Percentiles rank a stretch among this genome's conserved stretches.
phyloP scores from a whole-genome alignment of 169 alveolate genomes.

The Eimeria sp. region DNA sequence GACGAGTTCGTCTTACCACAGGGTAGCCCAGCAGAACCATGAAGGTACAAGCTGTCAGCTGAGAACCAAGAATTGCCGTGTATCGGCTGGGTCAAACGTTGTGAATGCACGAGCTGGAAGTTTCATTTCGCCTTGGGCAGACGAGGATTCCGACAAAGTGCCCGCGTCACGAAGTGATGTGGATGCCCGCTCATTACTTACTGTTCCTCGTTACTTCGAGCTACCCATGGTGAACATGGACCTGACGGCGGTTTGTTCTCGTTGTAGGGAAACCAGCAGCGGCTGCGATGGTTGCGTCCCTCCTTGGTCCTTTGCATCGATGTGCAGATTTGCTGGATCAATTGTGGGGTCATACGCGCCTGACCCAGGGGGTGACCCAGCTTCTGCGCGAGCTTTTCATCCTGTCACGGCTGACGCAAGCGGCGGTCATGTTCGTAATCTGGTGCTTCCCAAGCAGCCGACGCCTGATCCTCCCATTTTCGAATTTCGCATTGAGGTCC shows the following conservation, averaged over 20 bases:
- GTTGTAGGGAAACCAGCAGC: conserved; percentile 13
- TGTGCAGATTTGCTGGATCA: conserved; percentile 34
- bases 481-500: conserved; percentile 38
- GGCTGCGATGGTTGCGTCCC: conserved; percentile 38
- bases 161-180: conserved; percentile 18
- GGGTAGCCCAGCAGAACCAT: neutral
- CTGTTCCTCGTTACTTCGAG: conserved; percentile 45
- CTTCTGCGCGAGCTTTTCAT: neutral
- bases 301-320: conserved; percentile 54
- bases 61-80: neutral
- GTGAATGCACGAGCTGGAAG: neutral
- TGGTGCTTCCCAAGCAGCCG: conserved; percentile 22
- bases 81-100: neutral
- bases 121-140: conserved; percentile 8
- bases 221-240: conserved; percentile 30
- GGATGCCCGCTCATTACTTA: neutral
- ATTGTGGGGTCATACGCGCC: conserved; percentile 52
- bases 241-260: conserved; percentile 45
- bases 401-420: neutral
- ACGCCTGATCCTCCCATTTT: conserved; percentile 54
- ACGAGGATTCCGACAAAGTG: conserved; percentile 18
- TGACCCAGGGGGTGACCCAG: neutral
- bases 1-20: neutral
- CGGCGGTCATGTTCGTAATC: neutral
- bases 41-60: neutral